Conservation (phyloP, 2,329 filamentous ascomycete species). For the Aspergillus sp. region DNA sequence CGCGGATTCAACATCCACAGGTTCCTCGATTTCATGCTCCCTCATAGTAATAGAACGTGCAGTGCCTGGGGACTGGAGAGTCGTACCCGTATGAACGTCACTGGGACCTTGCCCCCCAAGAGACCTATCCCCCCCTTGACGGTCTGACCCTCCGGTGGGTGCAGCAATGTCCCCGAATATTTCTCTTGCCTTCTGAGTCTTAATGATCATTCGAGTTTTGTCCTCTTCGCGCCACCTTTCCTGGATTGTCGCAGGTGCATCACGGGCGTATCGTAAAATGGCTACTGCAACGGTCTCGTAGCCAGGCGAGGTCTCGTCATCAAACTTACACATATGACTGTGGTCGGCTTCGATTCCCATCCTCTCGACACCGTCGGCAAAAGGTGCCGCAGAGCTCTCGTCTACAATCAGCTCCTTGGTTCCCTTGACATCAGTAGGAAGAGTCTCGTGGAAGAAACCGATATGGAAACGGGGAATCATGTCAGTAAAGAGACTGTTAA, state of each 20-base stretch:
- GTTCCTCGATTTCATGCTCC: constrained; percentile 42
- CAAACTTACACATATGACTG: constrained; percentile 71
- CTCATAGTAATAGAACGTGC: constrained; percentile 27
- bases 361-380: constrained; percentile 67
- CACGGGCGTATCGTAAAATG: constrained; percentile 46
- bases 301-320: constrained; percentile 62
- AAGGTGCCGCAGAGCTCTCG: constrained; percentile 66
- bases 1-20: constrained; percentile 17
- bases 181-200: constrained; percentile 36
- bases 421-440: constrained; percentile 67
- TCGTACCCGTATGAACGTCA: constrained; percentile 21
- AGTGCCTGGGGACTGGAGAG: constrained; percentile 24
- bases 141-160: neutral
- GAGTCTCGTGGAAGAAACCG: constrained; percentile 74
- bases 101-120: neutral
- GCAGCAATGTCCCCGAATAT: constrained; percentile 30
- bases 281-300: constrained; percentile 57
- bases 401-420: constrained; percentile 67
- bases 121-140: neutral
- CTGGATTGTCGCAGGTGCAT: constrained; percentile 55
- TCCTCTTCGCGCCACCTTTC: constrained; percentile 63
- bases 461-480: constrained; percentile 70
- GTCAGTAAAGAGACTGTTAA: constrained; percentile 71
- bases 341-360: constrained; percentile 76
- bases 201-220: constrained; percentile 35